phyloP scores from a whole-genome alignment of 139 green algal species.

The Chlamydomonas sp. region DNA sequence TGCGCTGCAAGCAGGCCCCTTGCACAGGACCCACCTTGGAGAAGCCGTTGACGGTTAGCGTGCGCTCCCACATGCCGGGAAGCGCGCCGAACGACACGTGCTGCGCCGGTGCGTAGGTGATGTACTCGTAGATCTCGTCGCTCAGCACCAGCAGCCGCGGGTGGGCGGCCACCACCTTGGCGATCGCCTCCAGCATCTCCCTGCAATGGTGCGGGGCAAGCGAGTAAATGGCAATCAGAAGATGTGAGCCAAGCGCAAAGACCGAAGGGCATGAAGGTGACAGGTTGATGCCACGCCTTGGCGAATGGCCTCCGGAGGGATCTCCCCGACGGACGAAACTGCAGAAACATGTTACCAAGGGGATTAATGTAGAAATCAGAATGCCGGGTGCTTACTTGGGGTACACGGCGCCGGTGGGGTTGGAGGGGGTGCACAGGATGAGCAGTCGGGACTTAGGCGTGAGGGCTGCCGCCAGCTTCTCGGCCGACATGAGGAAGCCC shows the following conservation, averaged over 20 bases:
- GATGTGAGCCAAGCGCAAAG: not conserved
- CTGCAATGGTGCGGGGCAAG: constrained; percentile 37
- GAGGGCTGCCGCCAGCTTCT: constrained; percentile 78
- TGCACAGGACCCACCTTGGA: constrained; percentile 78
- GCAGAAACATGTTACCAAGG: no score
- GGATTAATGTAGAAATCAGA: no score
- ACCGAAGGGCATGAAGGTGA: not conserved
- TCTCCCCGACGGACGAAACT: no score
- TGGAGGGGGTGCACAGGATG: constrained; percentile 97
- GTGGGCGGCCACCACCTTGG: constrained; percentile 85
- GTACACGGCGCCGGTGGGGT: constrained; percentile 95
- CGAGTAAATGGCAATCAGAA: not conserved
- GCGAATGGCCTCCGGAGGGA: not conserved
- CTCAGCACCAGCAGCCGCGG: constrained; percentile 89
- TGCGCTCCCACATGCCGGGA: constrained; percentile 92
- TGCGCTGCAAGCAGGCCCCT: not conserved
- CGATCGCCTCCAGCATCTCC: constrained; percentile 77
- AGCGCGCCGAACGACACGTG: constrained; percentile 88
- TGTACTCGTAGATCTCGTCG: constrained; percentile 96
- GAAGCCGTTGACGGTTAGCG: constrained; percentile 98
- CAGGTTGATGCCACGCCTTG: not conserved
- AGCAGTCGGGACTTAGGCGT: constrained; percentile 88
- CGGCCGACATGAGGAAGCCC: constrained; percentile 84
- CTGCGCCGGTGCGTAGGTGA: constrained; percentile 88
- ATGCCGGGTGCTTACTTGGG: constrained; percentile 33